These are phyloP conservation scores for Rhynchospora pubera DNA, from an alignment of 176 grass and related monocot genomes.

Conservation along the genomic window DNA sequence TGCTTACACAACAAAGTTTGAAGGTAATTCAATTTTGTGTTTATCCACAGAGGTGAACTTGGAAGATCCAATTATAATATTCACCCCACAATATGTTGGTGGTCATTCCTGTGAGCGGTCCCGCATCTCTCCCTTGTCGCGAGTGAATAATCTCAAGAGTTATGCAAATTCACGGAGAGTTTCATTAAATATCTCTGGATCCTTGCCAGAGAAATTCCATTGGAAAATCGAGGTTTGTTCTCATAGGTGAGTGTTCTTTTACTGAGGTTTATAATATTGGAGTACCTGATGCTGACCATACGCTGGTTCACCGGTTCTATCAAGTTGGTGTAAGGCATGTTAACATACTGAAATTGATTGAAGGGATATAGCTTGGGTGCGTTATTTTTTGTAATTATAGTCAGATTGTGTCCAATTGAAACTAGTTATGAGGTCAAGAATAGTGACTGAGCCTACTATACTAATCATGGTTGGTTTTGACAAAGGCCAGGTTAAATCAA, in stretches of 20 bases:
- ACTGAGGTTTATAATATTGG: not conserved
- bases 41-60: constrained; percentile 53
- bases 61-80: constrained; percentile 45
- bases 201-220: constrained; percentile 51
- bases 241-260: constrained; percentile 49
- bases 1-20: not conserved
- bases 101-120: constrained; percentile 62
- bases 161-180: constrained; percentile 51
- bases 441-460: no score
- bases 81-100: constrained; percentile 31
- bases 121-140: constrained; percentile 51
- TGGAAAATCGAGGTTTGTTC: constrained; percentile 78
- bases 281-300: not conserved
- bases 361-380: not conserved
- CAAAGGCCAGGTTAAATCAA: no score
- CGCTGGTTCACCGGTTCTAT: not conserved
- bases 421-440: no score
- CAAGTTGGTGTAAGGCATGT: not conserved
- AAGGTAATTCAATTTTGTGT: not conserved
- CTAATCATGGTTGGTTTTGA: no score
- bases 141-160: constrained; percentile 46
- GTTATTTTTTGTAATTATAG: not conserved
- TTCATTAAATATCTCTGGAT: constrained; percentile 55
- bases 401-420: not conserved
- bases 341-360: not conserved